Percentiles rank a stretch among this genome's conserved stretches.
These are phyloP conservation scores for Talaromyces rugulosus DNA, from an alignment of 2,329 filamentous ascomycete genomes.

Conservation along the genomic window DNA sequence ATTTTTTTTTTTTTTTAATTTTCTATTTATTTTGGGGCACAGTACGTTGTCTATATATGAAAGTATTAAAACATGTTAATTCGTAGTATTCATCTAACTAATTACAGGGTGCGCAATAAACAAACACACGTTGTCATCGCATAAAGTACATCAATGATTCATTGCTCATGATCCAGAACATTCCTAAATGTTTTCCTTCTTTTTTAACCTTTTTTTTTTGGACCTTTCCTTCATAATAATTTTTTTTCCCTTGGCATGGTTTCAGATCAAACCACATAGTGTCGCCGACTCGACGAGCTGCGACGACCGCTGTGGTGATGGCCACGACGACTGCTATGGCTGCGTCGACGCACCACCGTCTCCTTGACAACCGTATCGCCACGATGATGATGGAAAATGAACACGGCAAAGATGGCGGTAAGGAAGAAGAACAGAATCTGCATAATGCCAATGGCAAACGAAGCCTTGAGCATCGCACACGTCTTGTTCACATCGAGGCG, in stretches of 20 bases:
- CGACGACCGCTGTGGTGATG: slow-evolving; percentile 17
- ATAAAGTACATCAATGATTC: not conserved
- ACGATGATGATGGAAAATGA: slow-evolving; percentile 32
- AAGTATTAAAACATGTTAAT: not conserved
- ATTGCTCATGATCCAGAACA: not conserved
- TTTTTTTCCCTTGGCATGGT: not conserved
- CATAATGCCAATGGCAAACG: slow-evolving; percentile 87
- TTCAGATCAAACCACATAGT: slow-evolving; percentile 14
- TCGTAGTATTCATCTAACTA: not conserved
- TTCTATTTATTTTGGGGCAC: not conserved
- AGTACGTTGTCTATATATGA: not conserved
- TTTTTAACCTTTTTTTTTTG: slow-evolving; percentile 1
- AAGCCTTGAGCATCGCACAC: slow-evolving; percentile 88
- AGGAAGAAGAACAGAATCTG: slow-evolving; percentile 75
- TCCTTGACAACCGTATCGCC: slow-evolving; percentile 37
- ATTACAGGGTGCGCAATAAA: not conserved
- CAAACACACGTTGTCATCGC: not conserved
- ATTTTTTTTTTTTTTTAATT: not conserved
- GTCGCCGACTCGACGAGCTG: slow-evolving; percentile 13
- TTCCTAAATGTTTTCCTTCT: not conserved
- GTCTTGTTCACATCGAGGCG: slow-evolving; percentile 62
- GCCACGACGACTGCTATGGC: slow-evolving; percentile 32
- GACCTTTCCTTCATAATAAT: not conserved
- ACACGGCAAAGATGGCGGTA: slow-evolving; percentile 65
- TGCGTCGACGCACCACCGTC: slow-evolving; percentile 30